Evolutionary conservation across 2,329 filamentous ascomycete genomes (phyloP).

Genomic region (Tothia fuscella): DNA sequence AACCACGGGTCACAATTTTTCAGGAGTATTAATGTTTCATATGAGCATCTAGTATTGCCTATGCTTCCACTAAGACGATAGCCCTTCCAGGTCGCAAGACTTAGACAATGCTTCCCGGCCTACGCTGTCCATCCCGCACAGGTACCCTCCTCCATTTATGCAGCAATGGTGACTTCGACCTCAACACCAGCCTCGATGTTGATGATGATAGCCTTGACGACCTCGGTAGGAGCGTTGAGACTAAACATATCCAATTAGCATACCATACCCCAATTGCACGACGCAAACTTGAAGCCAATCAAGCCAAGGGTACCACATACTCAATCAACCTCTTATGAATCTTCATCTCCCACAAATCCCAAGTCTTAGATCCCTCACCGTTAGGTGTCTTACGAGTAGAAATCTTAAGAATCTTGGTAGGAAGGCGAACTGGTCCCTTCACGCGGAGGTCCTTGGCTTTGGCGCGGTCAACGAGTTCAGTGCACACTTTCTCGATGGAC

Average conservation of each 20-base stretch:
- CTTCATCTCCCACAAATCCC: constrained; percentile 98
- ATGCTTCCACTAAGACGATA: no score
- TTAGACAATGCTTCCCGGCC: no score
- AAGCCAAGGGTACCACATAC: no score
- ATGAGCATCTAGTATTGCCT: no score
- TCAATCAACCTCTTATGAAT: constrained; percentile 98
- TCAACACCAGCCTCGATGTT: constrained; percentile 91
- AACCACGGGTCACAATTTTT: no score
- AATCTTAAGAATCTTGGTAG: constrained; percentile 94
- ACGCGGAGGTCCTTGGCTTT: constrained; percentile 97
- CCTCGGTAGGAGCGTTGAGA: constrained; percentile 93
- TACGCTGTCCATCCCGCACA: no score
- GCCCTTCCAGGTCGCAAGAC: no score
- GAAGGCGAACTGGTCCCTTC: constrained; percentile 96
- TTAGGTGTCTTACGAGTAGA: constrained; percentile 98
- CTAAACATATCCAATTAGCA: no score
- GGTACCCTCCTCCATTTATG: constrained; percentile 44
- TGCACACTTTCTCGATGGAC: constrained; percentile 67
- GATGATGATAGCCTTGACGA: constrained; percentile 93
- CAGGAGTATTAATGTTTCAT: no score
- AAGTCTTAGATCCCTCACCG: constrained; percentile 99
- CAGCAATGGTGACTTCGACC: constrained; percentile 86
- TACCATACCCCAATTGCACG: constrained; percentile 11
- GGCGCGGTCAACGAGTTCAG: constrained; percentile 74
- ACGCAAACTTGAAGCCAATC: no score